Conservation (phyloP, 2,329 filamentous ascomycete species). For the Botrytis sinoallii region DNA sequence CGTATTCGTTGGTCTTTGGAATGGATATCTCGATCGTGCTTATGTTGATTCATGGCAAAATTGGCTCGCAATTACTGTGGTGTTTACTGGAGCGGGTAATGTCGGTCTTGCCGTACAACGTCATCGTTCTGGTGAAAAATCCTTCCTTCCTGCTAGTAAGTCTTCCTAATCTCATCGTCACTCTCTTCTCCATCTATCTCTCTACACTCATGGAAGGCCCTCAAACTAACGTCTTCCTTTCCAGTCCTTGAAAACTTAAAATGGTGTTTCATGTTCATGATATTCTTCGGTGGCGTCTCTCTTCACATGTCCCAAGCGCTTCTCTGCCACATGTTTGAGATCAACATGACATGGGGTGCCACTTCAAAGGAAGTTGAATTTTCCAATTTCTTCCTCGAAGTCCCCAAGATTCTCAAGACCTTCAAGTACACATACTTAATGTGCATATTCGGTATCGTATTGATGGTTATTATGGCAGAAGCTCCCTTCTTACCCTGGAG, state of each 20-base stretch:
- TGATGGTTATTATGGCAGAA: conserved; percentile 13
- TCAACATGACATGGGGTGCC: conserved; percentile 80
- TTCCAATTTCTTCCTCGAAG: conserved; percentile 21
- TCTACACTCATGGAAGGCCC: neutral
- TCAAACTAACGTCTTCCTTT: neutral
- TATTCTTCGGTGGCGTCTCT: conserved; percentile 80
- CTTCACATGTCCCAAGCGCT: conserved; percentile 77
- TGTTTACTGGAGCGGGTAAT: conserved; percentile 54
- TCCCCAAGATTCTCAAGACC: conserved; percentile 13
- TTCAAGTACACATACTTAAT: conserved; percentile 20
- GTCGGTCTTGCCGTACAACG: conserved; percentile 56
- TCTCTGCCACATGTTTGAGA: conserved; percentile 75
- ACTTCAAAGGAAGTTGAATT: conserved; percentile 73
- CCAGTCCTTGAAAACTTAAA: conserved; percentile 20
- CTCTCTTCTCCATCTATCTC: neutral
- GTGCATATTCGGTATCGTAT: conserved; percentile 6
- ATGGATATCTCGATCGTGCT: conserved; percentile 62
- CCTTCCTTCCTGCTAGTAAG: conserved; percentile 47
- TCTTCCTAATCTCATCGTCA: neutral
- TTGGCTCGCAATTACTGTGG: conserved; percentile 60
- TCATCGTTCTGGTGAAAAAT: conserved; percentile 56
- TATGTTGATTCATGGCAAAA: conserved; percentile 66
- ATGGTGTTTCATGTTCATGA: conserved; percentile 18
- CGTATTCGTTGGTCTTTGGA: conserved; percentile 68
- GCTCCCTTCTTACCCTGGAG: conserved; percentile 17